Evolutionary conservation across 2,329 filamentous ascomycete genomes (phyloP).

Genomic region (Rachicladosporium sp.): DNA sequence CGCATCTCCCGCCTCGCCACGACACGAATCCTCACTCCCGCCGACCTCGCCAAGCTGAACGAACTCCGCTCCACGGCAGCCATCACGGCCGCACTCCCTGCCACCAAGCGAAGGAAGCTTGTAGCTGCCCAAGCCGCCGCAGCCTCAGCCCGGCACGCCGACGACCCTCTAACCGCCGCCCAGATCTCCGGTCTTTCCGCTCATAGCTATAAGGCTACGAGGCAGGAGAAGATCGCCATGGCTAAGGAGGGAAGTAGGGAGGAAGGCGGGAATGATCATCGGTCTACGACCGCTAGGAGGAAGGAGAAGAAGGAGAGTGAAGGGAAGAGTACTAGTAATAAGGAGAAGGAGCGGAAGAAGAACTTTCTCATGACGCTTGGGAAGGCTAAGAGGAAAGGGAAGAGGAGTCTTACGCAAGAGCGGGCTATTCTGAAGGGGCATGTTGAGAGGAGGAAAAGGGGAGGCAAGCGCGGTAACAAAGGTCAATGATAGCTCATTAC

Average conservation of each 20-base stretch:
- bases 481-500: not conserved
- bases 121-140: conserved; percentile 12
- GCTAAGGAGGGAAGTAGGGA: conserved; percentile 53
- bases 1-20: conserved; percentile 64
- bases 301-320: conserved; percentile 77
- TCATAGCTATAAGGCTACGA: conserved; percentile 67
- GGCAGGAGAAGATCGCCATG: conserved; percentile 76
- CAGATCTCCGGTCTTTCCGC: conserved; percentile 80
- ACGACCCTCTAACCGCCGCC: conserved; percentile 80
- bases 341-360: conserved; percentile 93
- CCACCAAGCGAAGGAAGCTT: conserved; percentile 27
- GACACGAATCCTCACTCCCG: conserved; percentile 85
- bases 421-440: conserved; percentile 70
- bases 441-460: conserved; percentile 69
- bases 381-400: conserved; percentile 91
- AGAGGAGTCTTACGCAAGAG: conserved; percentile 82
- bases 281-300: conserved; percentile 69
- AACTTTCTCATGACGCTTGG: conserved; percentile 97
- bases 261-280: conserved; percentile 66
- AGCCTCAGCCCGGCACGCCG: conserved; percentile 44
- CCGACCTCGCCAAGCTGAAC: conserved; percentile 86
- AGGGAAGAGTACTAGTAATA: conserved; percentile 94
- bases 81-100: conserved; percentile 50
- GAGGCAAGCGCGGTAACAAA: conserved; percentile 67
- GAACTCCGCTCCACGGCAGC: conserved; percentile 68